Percentiles rank a stretch among this genome's conserved stretches.
Conservation (phyloP, 2,329 filamentous ascomycete species). For the Endocalyx cinctus region DNA sequence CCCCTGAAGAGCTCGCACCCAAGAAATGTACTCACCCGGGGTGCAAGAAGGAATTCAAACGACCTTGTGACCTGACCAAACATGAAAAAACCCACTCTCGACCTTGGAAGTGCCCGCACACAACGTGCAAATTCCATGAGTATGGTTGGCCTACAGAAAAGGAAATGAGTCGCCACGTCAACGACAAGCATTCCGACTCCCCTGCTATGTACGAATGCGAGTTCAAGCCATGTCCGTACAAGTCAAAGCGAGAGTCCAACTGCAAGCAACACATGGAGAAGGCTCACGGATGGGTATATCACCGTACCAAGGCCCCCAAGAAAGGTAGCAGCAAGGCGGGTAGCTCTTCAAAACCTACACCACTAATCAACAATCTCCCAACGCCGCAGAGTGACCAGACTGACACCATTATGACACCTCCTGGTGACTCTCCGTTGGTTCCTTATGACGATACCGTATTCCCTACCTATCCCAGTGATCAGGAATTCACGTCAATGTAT, state of each 20-base stretch:
- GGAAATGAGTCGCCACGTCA: constrained; percentile 91
- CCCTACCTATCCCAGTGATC: constrained; percentile 44
- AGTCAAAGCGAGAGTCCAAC: constrained; percentile 92
- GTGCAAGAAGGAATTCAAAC: constrained; percentile 90
- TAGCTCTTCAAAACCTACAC: constrained; percentile 48
- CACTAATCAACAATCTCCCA: constrained; percentile 56
- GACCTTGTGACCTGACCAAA: constrained; percentile 95
- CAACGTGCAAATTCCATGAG: constrained; percentile 82
- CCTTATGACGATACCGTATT: constrained; percentile 39
- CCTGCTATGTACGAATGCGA: constrained; percentile 81
- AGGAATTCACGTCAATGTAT: constrained; percentile 40
- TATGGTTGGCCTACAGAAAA: constrained; percentile 97
- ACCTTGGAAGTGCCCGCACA: constrained; percentile 85
- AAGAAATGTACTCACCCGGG: constrained; percentile 70
- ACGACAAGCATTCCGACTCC: constrained; percentile 85
- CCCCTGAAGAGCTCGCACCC: constrained; percentile 74
- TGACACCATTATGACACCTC: constrained; percentile 53
- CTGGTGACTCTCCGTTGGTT: constrained; percentile 39
- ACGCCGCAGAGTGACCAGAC: constrained; percentile 58
- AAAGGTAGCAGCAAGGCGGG: constrained; percentile 41
- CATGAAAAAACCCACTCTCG: constrained; percentile 97
- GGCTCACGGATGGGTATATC: constrained; percentile 84
- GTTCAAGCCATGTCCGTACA: constrained; percentile 82
- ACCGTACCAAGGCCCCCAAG: constrained; percentile 88
- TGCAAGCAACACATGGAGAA: constrained; percentile 99